Evolutionary conservation across 163 green algal species (phyloP), one percentile per base, ranked within the genome.

Genomic region (Scenedesmus sp.): DNA sequence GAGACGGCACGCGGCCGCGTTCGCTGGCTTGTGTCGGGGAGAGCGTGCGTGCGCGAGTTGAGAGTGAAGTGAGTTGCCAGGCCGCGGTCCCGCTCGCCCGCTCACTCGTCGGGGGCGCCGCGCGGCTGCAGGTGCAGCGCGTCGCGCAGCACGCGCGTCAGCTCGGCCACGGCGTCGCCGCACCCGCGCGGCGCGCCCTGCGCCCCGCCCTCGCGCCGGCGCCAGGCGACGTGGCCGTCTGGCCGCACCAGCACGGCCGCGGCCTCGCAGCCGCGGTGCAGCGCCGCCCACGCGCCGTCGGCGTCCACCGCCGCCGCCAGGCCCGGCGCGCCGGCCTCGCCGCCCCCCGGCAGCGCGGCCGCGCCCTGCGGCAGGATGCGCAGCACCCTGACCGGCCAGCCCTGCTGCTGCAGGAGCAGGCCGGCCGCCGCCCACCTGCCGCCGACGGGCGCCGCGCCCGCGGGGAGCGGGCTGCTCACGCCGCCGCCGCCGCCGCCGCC

Each of bases 161-260:
- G 28, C 58, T 44, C 1, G 3, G 1, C 58, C 44, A 33, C 58
- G 42, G 31, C 58, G 17, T 7, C 42, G 58, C 14, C 31, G 9
- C n/a, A n/a, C n/a, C n/a, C n/a, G n/a, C n/a, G n/a, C n/a, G n/a
- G n/a, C n/a, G 13, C 42, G 54, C 7, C 17, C 62, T 28, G 44
- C 34, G 34, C 18, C 31, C 60, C 48, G 48, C 20, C 20, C 34
- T 15, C 26, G 5, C 39, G 56, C 7, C 34, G 13, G 44, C 85
- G 74, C 92, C 92, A 97, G 0, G 81, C 86, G 29, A 97, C 83
- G 62, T 97, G 92, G 0, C 91, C 92, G 74, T 97, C 92, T 5
- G 92, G 92, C 34, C 92, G 80, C 39, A 97, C 87, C 39, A 96
- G 70, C 42, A 96, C 26, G 7, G 80, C 89, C 2, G 70, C 84